Percentiles rank a stretch among this genome's conserved stretches.
phyloP scores from a whole-genome alignment of 768 basidiomycete species.

The Neoboletus brunneissimus region DNA sequence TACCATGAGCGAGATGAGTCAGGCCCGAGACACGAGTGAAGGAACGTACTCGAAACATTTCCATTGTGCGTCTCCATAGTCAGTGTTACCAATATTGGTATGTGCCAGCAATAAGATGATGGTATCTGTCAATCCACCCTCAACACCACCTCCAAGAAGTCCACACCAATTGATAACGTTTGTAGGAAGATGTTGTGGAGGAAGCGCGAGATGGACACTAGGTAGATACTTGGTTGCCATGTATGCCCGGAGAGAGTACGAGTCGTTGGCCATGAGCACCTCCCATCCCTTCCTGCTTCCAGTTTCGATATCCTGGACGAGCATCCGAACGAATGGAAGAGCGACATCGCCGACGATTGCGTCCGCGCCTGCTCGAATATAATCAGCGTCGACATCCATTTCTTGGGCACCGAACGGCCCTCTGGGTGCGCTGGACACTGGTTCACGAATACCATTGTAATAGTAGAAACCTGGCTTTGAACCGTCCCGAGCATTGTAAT shows the following conservation, averaged over 20 bases:
- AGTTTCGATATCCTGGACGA: conserved; percentile 22
- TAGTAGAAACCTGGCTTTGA: conserved; percentile 7
- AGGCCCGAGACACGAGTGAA: background rate
- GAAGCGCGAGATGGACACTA: conserved; percentile 15
- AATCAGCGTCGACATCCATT: conserved; percentile 7
- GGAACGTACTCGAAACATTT: conserved; percentile 9
- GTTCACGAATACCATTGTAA: conserved; percentile 6
- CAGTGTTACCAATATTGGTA: background rate
- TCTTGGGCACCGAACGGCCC: background rate
- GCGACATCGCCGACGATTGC: conserved; percentile 14
- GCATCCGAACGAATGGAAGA: conserved; percentile 15
- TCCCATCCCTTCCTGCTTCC: conserved; percentile 25
- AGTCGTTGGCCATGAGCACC: conserved; percentile 24
- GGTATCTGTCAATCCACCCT: background rate
- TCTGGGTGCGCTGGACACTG: background rate
- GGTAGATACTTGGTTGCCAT: conserved; percentile 22
- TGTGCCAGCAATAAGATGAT: background rate
- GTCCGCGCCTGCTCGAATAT: conserved; percentile 18
- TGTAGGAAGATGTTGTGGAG: conserved; percentile 11
- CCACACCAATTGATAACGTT: conserved; percentile 31
- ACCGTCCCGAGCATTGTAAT: conserved; percentile 10
- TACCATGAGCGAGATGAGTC: background rate
- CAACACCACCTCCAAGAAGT: background rate
- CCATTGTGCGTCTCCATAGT: background rate
- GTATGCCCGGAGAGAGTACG: conserved; percentile 25